Percentiles rank a stretch among this genome's conserved stretches.
Conservation (phyloP, 148 eudicot genomes). For the Camellia granthamiana region DNA sequence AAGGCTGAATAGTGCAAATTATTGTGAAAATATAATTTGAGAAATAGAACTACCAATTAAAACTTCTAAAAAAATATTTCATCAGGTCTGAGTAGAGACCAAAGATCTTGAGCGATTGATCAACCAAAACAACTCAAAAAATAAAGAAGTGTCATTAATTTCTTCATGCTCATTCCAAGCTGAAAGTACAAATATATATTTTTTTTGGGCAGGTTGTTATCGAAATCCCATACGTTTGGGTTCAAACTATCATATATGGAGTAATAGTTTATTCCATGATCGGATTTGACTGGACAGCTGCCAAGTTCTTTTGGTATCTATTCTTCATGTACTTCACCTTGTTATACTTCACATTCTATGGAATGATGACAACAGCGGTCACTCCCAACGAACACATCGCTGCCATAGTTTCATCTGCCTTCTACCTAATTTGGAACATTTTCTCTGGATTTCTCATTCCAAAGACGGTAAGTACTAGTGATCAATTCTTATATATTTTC, state of each 20-base stretch:
- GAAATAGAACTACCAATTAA: no score
- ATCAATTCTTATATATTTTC: not conserved
- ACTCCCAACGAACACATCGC: conserved; percentile 41
- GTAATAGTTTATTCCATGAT: conserved; percentile 49
- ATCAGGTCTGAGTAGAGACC: no score
- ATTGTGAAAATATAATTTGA: no score
- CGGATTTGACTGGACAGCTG: conserved; percentile 46
- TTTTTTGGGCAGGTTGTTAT: conserved; percentile 28
- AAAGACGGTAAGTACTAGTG: conserved; percentile 31
- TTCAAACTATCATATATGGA: conserved; percentile 33
- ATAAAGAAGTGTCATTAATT: no score
- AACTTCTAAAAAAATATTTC: no score
- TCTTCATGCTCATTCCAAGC: no score
- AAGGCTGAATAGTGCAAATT: no score
- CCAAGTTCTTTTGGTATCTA: conserved; percentile 41
- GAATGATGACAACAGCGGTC: conserved; percentile 52
- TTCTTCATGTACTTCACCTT: conserved; percentile 42
- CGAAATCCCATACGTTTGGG: conserved; percentile 36
- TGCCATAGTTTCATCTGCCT: conserved; percentile 27
- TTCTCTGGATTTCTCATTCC: conserved; percentile 50
- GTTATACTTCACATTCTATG: conserved; percentile 39
- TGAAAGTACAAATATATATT: no score
- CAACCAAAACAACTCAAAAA: no score
- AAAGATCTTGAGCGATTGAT: no score
- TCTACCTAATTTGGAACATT: conserved; percentile 44